Evolutionary conservation across 345 rosid genomes (phyloP), one percentile per base, ranked within the genome.

Genomic region (Citrus trifoliata): DNA sequence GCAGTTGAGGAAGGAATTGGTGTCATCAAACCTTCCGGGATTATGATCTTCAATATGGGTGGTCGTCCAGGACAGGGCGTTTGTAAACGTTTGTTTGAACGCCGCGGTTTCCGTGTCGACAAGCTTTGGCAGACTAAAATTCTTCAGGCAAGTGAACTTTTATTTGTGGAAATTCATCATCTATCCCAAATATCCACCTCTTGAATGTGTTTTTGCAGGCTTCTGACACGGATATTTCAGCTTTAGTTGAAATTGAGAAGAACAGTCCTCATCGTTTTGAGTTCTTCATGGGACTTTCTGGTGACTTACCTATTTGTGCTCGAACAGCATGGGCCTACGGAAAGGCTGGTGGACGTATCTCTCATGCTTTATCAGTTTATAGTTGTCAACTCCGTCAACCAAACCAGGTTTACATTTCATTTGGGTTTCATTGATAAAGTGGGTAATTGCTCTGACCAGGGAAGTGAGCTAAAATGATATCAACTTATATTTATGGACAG

Each of bases 271-370:
- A 93, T 80, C 94, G 98, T 28, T 28, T 28, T 28, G 30, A 28
- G 30, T 28, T 28, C 30, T 28, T 2, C 30, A 28, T 28, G 30
- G 30, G 30, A 28, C 30, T 28, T 28, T 28, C 30, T 28, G 30
- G 30, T 28, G 30, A 28, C 30, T 28, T 28, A 84, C 98, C 96
- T 70, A 89, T 95, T 75, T 95, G 98, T 90, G 99, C 99, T 83
- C 93, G 98, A 81, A 93, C 99, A 74, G 98, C 98, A 77, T 93
- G 99, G 99, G 99, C 99, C 35, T 95, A 95, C 83, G 98, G 96
- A 75, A 88, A 90, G 82, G 89, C 93, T 76, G 97, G 98, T 79
- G 98, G 98, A 64, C 89, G 91, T 70, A 95, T 95, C 76, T 93
- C 98, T 73, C 98, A 95, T 90, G 98, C 95, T 84, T 86, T 95